These are phyloP conservation scores for Teunomyces funiuensis DNA, from an alignment of 805 yeast species.

Conservation along the genomic window DNA sequence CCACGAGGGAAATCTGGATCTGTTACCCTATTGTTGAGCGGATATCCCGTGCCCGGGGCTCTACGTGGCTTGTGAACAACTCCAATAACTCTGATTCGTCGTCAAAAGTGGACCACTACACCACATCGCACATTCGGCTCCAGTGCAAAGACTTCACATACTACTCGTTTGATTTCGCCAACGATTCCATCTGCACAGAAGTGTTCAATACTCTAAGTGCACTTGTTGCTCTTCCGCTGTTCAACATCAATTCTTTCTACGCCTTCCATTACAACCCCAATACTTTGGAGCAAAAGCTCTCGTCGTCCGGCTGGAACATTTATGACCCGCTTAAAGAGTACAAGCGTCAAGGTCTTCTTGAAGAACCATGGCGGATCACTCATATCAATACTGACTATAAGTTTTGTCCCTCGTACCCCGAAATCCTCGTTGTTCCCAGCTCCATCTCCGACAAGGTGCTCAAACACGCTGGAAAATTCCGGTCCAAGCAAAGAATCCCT, in stretches of 20 bases:
- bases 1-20: slow-evolving; percentile 77
- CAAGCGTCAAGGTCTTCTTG: slow-evolving; percentile 64
- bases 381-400: slow-evolving; percentile 60
- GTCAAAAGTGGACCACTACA: slow-evolving; percentile 29
- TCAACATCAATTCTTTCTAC: slow-evolving; percentile 50
- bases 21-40: slow-evolving; percentile 81
- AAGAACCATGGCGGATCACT: slow-evolving; percentile 66
- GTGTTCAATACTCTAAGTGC: slow-evolving; percentile 72
- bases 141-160: slow-evolving; percentile 84
- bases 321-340: slow-evolving; percentile 67
- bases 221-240: slow-evolving; percentile 51
- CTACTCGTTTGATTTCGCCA: slow-evolving; percentile 70
- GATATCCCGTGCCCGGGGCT: slow-evolving; percentile 57
- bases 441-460: slow-evolving; percentile 78
- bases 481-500: slow-evolving; percentile 87
- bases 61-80: slow-evolving; percentile 35
- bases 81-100: slow-evolving; percentile 2
- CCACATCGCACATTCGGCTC: slow-evolving; percentile 59
- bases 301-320: slow-evolving; percentile 64
- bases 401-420: slow-evolving; percentile 77
- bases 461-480: slow-evolving; percentile 77
- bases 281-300: slow-evolving; percentile 55
- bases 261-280: slow-evolving; percentile 84
- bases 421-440: slow-evolving; percentile 65
- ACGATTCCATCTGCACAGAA: slow-evolving; percentile 59